Percentiles rank a stretch among this genome's conserved stretches.
phyloP scores from a whole-genome alignment of 1,139 yeast species.

The Hansenula anomala region DNA sequence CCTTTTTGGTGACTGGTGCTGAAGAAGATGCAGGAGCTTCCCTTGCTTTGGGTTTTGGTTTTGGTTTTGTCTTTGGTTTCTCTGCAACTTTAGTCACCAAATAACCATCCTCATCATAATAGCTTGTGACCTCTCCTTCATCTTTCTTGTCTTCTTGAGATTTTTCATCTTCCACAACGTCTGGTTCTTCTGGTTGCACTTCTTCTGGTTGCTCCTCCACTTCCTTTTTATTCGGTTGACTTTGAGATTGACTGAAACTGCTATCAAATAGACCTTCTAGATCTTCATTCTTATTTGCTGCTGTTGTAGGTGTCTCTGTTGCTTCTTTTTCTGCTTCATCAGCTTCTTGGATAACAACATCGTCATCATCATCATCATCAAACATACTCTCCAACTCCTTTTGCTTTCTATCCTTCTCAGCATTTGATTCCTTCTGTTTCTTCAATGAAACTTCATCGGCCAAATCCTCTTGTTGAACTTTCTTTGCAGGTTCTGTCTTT shows the following conservation, averaged over 20 bases:
- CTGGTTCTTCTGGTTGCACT: slow-evolving; percentile 3
- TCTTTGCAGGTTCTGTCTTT: slow-evolving; percentile 8
- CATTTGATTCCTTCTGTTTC: slow-evolving; percentile 9
- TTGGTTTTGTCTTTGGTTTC: slow-evolving; percentile 7
- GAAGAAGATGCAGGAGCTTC: slow-evolving; percentile 4
- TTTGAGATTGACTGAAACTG: slow-evolving; percentile 14
- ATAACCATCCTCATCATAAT: slow-evolving; percentile 26
- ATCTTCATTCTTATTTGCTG: slow-evolving; percentile 7
- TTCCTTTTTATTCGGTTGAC: slow-evolving; percentile 3
- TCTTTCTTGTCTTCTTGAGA: neutral
- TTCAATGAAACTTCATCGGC: too few species aligned
- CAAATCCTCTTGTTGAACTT: too few species aligned
- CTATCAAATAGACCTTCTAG: slow-evolving; percentile 16
- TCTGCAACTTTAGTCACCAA: slow-evolving; percentile 19
- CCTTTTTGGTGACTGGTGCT: slow-evolving; percentile 8
- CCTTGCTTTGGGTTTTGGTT: slow-evolving; percentile 10
- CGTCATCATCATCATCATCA: slow-evolving; percentile 24
- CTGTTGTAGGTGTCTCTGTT: neutral
- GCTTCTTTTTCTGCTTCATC: slow-evolving; percentile 1
- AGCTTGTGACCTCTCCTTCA: slow-evolving; percentile 8
- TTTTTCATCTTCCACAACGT: slow-evolving; percentile 1
- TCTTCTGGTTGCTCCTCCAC: neutral
- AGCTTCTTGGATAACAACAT: neutral
- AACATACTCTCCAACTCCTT: slow-evolving; percentile 25
- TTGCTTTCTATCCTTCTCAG: slow-evolving; percentile 11